Evolutionary conservation across 805 yeast species (phyloP), one percentile per base, ranked within the genome.

Genomic region (Lipomyces mesembrius): DNA sequence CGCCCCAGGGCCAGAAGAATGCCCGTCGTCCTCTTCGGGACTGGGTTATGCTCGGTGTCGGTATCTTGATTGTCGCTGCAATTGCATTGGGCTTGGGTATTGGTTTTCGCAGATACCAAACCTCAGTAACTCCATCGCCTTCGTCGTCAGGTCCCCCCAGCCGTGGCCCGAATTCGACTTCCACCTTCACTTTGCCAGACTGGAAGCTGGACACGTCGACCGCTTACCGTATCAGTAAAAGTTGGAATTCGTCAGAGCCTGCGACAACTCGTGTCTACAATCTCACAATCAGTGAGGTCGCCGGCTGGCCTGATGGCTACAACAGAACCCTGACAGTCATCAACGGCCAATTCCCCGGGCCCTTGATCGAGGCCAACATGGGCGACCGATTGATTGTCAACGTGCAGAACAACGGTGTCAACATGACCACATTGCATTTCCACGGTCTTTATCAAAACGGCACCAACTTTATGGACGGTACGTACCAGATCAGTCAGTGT

Each of bases 391-490:
- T 94, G 62, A 77, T 87, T 62, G 80, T 91, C 49, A 85, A 88
- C 74, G 83, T 94, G 78, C 85, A 84, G 68, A 94, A 94, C 75
- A 90, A 91, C 22, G 81, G 75, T 20, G 85, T 85, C 74, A 81
- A 84, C 57, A 87, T 86, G 79, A 90, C 97, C 52, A 79, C 94
- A 3, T 79, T 93, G 74, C 99, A 94, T 80, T 91, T 91, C 87
- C 98, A 94, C 79, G 98, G 98, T 62, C 76, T 93, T 75, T 94
- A 90, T 86, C 91, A 88, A 80, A 83, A 87, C 71, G 90, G 89
- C 35, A 79, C 93, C 17, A 82, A 77, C 73, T 88, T 84, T 75
- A 89, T 90, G 93, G 98, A 94, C 78, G 98, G 98, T 68, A 94
- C 97, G 12, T 88, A 88, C 73, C 82, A 86, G 85, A 82, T 93